These are phyloP conservation scores for Austroboletus eburneus DNA, from an alignment of 768 basidiomycete genomes.

Conservation along the genomic window DNA sequence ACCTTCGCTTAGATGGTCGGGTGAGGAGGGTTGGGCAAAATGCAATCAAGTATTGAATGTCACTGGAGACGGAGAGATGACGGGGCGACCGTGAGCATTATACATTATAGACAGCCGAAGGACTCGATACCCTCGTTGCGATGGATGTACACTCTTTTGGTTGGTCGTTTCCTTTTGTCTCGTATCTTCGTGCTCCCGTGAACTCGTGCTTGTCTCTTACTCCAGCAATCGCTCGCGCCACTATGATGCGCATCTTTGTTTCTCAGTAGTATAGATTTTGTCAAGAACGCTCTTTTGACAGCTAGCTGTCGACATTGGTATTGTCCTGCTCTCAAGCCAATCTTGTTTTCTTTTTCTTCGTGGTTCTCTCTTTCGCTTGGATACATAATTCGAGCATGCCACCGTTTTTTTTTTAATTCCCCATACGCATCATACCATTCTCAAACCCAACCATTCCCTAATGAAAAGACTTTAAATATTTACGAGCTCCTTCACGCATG, in stretches of 20 bases:
- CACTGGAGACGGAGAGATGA: constrained; percentile 5
- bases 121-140: constrained; percentile 12
- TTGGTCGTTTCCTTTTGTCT: constrained; percentile 12
- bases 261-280: constrained; percentile 20
- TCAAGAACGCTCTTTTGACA: constrained; percentile 13
- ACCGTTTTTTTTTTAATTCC: constrained; percentile 24
- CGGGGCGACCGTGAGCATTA: not conserved
- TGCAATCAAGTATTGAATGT: constrained; percentile 9
- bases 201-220: constrained; percentile 2
- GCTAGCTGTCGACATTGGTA: constrained; percentile 15
- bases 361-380: constrained; percentile 8
- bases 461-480: constrained; percentile 20
- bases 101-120: constrained; percentile 12
- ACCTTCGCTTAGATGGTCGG: not conserved
- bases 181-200: constrained; percentile 6
- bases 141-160: constrained; percentile 27
- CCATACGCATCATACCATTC: constrained; percentile 22
- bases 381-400: constrained; percentile 23
- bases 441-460: constrained; percentile 18
- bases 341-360: not conserved
- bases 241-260: constrained; percentile 17
- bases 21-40: not conserved
- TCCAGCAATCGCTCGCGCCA: constrained; percentile 11
- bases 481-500: not conserved
- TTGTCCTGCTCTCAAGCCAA: constrained; percentile 9